Evolutionary conservation across 495 filamentous ascomycete genomes (phyloP).

Genomic region (Jackrogersella multiformis): DNA sequence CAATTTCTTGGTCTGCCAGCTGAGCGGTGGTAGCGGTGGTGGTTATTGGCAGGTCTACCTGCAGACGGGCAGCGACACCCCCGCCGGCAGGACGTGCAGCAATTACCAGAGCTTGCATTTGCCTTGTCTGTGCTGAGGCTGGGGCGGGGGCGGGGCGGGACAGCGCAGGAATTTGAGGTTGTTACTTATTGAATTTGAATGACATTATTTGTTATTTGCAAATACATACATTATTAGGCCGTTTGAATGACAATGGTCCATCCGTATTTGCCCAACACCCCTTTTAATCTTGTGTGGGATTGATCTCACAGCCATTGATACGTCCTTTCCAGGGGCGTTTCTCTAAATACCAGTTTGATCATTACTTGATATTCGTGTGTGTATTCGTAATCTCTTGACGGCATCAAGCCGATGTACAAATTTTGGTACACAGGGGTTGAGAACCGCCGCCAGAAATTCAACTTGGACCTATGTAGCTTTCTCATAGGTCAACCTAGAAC

Average conservation of each 20-base stretch:
- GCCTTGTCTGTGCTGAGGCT: constrained; percentile 56
- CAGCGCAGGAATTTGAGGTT: too few species aligned
- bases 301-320: not conserved
- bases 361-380: not conserved
- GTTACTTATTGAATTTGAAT: too few species aligned
- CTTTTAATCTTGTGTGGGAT: not conserved
- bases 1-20: constrained; percentile 60
- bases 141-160: not conserved
- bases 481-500: constrained; percentile 20
- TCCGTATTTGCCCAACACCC: not conserved
- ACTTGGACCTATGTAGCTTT: not conserved
- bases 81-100: constrained; percentile 57
- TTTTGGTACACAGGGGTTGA: constrained; percentile 16
- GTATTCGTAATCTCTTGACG: constrained; percentile 2
- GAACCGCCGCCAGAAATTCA: not conserved
- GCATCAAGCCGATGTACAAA: constrained; percentile 18
- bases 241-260: too few species aligned
- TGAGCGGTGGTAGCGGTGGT: too few species aligned
- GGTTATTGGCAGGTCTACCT: constrained; percentile 60
- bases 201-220: too few species aligned
- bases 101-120: constrained; percentile 63
- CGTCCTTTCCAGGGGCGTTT: too few species aligned
- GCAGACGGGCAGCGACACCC: constrained; percentile 59
- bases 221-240: too few species aligned
- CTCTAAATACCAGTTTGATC: too few species aligned